A percentile compares a stretch with the other conserved stretches of the same genome.
phyloP scores from a whole-genome alignment of 257 asterid genomes.

The Mitragyna speciosa region DNA sequence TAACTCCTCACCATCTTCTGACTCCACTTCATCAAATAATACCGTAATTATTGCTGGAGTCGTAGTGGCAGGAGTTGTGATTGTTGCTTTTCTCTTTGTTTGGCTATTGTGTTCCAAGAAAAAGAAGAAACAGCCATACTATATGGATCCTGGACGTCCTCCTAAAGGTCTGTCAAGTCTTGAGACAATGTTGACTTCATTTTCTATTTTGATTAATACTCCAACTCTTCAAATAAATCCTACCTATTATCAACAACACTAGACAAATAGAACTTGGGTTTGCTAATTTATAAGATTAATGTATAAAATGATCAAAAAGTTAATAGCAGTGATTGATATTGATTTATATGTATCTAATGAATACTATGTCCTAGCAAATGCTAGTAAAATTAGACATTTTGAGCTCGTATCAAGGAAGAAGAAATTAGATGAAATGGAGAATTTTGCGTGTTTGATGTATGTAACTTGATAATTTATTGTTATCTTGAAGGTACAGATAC shows the following conservation, averaged over 20 bases:
- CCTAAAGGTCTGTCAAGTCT: slow-evolving; percentile 26
- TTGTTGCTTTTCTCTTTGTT: slow-evolving; percentile 25
- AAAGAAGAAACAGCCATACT: slow-evolving; percentile 34
- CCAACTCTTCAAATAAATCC: not conserved
- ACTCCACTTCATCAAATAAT: slow-evolving; percentile 13
- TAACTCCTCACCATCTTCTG: slow-evolving; percentile 18
- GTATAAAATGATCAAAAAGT: not conserved
- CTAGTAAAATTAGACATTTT: not conserved
- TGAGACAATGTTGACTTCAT: not conserved
- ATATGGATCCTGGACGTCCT: slow-evolving; percentile 27
- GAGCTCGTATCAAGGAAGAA: not conserved
- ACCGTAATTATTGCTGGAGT: slow-evolving; percentile 27
- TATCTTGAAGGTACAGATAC: slow-evolving; percentile 21
- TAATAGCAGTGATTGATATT: not conserved
- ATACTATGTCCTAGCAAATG: not conserved
- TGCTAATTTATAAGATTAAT: not conserved
- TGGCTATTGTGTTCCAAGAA: slow-evolving; percentile 34
- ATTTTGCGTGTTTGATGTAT: not conserved
- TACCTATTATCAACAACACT: not conserved
- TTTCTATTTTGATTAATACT: not conserved
- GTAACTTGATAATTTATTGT: not conserved
- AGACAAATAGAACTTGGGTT: not conserved
- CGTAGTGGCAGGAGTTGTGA: slow-evolving; percentile 22
- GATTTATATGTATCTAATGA: not conserved
- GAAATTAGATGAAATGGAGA: not conserved